Conservation (phyloP, 2,329 filamentous ascomycete species). For the Diaporthe sp. region DNA sequence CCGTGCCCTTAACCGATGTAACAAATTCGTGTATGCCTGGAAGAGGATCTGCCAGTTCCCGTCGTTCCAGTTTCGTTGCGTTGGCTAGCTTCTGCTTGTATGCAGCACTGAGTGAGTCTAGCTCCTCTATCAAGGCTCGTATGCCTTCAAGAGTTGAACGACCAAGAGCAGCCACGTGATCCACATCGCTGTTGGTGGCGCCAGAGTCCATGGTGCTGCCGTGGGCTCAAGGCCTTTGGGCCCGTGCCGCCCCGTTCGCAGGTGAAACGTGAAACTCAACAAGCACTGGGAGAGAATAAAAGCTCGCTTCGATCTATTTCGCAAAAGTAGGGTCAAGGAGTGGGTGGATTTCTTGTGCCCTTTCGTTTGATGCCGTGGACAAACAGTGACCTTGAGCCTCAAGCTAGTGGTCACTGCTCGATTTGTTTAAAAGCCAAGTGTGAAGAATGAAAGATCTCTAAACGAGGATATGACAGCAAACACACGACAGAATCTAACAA, state of each 20-base stretch:
- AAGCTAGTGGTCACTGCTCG: neutral
- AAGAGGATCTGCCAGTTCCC: constrained; percentile 36
- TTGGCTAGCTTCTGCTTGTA: constrained; percentile 33
- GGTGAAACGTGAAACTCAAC: neutral
- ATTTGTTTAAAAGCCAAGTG: neutral
- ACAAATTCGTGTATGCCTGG: constrained; percentile 39
- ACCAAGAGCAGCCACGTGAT: constrained; percentile 26
- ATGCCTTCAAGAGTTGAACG: constrained; percentile 31
- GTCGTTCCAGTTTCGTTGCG: constrained; percentile 36
- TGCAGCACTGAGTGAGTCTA: constrained; percentile 33
- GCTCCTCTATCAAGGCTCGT: constrained; percentile 30
- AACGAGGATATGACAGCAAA: accelerated
- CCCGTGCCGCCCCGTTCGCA: neutral
- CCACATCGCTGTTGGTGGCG: constrained; percentile 20
- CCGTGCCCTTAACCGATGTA: constrained; percentile 35
- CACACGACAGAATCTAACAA: neutral
- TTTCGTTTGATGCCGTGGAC: neutral
- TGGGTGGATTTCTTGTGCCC: neutral
- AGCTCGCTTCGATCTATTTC: neutral
- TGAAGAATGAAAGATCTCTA: neutral
- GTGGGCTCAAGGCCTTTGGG: neutral
- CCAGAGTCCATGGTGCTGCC: neutral
- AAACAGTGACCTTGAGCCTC: neutral
- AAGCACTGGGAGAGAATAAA: no score
- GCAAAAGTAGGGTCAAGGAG: neutral